These are phyloP conservation scores for Aegilops longissima DNA, from an alignment of 176 grass and related monocot species.

Conservation along the genomic window DNA sequence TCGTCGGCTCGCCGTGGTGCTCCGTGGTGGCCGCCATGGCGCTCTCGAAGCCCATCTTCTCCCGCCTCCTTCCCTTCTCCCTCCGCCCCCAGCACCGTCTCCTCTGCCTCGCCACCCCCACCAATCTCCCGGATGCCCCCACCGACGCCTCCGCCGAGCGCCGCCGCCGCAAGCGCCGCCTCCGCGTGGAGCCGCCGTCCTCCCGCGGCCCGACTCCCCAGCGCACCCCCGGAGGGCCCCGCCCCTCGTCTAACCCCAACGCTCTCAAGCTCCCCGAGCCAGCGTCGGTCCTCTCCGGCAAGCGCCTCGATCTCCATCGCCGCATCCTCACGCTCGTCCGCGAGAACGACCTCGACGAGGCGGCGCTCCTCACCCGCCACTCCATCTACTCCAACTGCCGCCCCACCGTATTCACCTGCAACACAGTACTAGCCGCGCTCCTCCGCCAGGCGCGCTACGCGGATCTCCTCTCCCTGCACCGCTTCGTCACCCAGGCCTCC, in stretches of 20 bases:
- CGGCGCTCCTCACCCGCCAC: slow-evolving; percentile 82
- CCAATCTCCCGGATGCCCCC: slow-evolving; percentile 20
- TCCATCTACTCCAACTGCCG: slow-evolving; percentile 99
- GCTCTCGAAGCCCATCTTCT: slow-evolving; percentile 45
- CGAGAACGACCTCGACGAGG: slow-evolving; percentile 88
- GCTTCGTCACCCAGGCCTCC: slow-evolving; percentile 89
- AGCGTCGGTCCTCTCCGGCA: slow-evolving; percentile 67
- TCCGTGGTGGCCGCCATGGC: slow-evolving; percentile 44
- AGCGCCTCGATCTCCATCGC: slow-evolving; percentile 80
- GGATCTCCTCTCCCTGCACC: slow-evolving; percentile 81
- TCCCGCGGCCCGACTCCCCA: slow-evolving; percentile 48
- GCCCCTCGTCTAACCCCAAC: slow-evolving; percentile 59
- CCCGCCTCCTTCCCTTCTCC: slow-evolving; percentile 29
- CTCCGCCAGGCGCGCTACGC: slow-evolving; percentile 82
- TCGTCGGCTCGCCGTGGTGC: neutral
- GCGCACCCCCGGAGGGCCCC: slow-evolving; percentile 37
- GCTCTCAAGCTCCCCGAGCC: slow-evolving; percentile 81
- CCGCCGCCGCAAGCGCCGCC: slow-evolving; percentile 66
- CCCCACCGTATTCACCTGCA: slow-evolving; percentile 85
- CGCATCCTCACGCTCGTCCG: slow-evolving; percentile 77
- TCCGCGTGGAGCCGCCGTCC: slow-evolving; percentile 53
- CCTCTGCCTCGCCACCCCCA: slow-evolving; percentile 31
- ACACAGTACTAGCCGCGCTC: slow-evolving; percentile 78
- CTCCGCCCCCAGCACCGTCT: slow-evolving; percentile 33
- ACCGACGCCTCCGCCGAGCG: slow-evolving; percentile 49